Evolutionary conservation across 2,329 filamentous ascomycete species (phyloP).

Genomic region (Hansfordia pulvinata): DNA sequence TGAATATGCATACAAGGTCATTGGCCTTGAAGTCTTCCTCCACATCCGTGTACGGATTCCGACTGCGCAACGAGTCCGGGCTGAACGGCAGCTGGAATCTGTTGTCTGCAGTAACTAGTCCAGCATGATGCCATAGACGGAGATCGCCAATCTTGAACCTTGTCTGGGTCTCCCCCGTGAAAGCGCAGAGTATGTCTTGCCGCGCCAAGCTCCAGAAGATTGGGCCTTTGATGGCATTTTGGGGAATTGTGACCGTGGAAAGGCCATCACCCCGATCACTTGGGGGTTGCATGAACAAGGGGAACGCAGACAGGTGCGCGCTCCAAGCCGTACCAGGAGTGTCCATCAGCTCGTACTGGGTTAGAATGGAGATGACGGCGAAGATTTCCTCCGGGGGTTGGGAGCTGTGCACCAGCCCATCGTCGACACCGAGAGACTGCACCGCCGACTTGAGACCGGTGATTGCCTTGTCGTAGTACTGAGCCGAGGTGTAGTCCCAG

Average conservation of each 20-base stretch:
- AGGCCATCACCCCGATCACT: constrained; percentile 18
- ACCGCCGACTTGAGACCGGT: constrained; percentile 27
- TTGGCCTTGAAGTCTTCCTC: constrained; percentile 52
- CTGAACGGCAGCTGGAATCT: constrained; percentile 34
- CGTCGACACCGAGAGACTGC: constrained; percentile 12
- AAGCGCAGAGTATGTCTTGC: constrained; percentile 51
- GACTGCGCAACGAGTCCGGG: no score
- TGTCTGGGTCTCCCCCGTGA: constrained; percentile 47
- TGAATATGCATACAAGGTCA: constrained; percentile 50
- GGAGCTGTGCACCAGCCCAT: constrained; percentile 1
- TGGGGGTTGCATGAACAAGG: constrained; percentile 39
- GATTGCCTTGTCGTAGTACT: constrained; percentile 45
- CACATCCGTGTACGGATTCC: constrained; percentile 33
- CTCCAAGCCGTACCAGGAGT: constrained; percentile 49
- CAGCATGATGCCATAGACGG: constrained; percentile 50
- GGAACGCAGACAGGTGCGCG: constrained; percentile 51
- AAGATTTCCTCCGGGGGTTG: constrained; percentile 30
- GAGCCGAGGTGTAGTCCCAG: constrained; percentile 45
- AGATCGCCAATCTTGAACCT: constrained; percentile 48
- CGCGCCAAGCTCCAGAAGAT: constrained; percentile 56
- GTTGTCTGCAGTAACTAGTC: constrained; percentile 39
- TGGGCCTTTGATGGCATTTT: constrained; percentile 36
- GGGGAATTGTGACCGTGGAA: constrained; percentile 20
- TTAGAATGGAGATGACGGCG: constrained; percentile 52
- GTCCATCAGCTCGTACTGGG: constrained; percentile 56